Conservation (phyloP, 2,329 filamentous ascomycete genomes). For the Phoma herbarum region DNA sequence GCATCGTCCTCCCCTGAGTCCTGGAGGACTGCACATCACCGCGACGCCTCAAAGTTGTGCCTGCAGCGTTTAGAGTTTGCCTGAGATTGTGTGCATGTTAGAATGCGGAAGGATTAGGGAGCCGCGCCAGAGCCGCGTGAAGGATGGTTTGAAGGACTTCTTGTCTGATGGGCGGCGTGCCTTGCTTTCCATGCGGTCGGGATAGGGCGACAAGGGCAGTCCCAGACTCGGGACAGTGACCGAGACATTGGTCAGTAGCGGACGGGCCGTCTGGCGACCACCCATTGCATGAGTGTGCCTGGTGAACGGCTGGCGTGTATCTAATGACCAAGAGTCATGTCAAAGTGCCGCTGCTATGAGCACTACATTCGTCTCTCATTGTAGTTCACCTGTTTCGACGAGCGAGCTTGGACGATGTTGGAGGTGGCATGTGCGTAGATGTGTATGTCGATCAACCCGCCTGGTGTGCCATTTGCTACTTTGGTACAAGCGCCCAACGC, state of each 20-base stretch:
- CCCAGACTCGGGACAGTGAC: slow-evolving; percentile 24
- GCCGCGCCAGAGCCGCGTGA: slow-evolving; percentile 28
- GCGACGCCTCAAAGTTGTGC: background rate
- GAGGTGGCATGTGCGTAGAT: slow-evolving; percentile 15
- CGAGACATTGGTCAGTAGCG: slow-evolving; percentile 15
- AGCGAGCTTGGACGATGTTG: slow-evolving; percentile 3
- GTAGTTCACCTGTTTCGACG: slow-evolving; percentile 17
- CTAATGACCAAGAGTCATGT: background rate
- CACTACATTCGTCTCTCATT: slow-evolving; percentile 1
- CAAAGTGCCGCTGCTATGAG: background rate
- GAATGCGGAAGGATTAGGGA: slow-evolving; percentile 27
- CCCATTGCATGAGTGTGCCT: slow-evolving; percentile 25
- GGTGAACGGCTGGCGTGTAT: slow-evolving; percentile 17
- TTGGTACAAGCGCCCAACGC: slow-evolving; percentile 28
- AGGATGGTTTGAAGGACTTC: slow-evolving; percentile 24
- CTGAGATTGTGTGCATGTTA: slow-evolving; percentile 1
- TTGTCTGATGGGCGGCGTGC: slow-evolving; percentile 27
- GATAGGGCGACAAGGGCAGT: slow-evolving; percentile 29
- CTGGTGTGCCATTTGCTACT: slow-evolving; percentile 34
- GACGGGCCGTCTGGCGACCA: slow-evolving; percentile 9
- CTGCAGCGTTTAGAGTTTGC: slow-evolving; percentile 9
- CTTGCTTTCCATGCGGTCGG: slow-evolving; percentile 29
- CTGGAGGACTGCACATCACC: slow-evolving; percentile 12
- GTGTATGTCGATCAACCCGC: slow-evolving; percentile 15
- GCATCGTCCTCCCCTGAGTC: slow-evolving; percentile 16